Base-by-base conservation (phyloP, 768 basidiomycete genomes). In the Boletales sp. region DNA sequence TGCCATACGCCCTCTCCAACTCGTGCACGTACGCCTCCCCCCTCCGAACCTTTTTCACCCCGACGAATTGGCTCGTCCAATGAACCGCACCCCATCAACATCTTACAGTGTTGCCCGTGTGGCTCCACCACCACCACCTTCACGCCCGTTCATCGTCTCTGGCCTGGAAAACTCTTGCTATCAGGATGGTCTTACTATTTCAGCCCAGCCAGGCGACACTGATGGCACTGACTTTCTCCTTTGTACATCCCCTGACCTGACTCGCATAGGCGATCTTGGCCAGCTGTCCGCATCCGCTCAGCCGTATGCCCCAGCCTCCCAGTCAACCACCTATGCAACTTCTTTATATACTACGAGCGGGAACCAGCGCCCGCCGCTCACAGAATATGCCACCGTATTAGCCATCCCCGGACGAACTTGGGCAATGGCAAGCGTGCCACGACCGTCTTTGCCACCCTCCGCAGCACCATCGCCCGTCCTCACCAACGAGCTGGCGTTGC, bases 331-430 rank as follows among this genome's bases (percentile, higher is more conserved):
- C 34, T 80, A 75, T 49, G 59, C 72, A 30, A 58, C 68, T 18
- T 54, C 73, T 8, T 56, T 70, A 19, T 83, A 82, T 57, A 66
- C 66, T 18, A 60, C 63, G 37, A 58, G 64, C 36, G 71, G 66
- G 6, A 65, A 70, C 8, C 74, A 77, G 40, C 75, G 86, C 18
- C 81, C 84, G 3, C 83, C 84, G 11, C 71, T 93, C 41, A 82
- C 83, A 10, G 93, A 95, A 57, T 80, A 89, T 52, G 86, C 90
- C 2, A 81, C 83, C 5, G 62, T 92, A 21, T 69, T 94, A n/a
- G 74, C 84, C 11, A 84, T 94, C 49, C 83, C 86, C 13, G 93
- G 93, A 2, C 73, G 83, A 55, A 90, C 90, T 8, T 93, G 90
- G 89, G 87, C 84, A 21, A 84, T 91, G 73, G 84, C 86, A 4